Evolutionary conservation across 2,329 filamentous ascomycete species (phyloP).

Genomic region (Pseudofabraea citricarpa): DNA sequence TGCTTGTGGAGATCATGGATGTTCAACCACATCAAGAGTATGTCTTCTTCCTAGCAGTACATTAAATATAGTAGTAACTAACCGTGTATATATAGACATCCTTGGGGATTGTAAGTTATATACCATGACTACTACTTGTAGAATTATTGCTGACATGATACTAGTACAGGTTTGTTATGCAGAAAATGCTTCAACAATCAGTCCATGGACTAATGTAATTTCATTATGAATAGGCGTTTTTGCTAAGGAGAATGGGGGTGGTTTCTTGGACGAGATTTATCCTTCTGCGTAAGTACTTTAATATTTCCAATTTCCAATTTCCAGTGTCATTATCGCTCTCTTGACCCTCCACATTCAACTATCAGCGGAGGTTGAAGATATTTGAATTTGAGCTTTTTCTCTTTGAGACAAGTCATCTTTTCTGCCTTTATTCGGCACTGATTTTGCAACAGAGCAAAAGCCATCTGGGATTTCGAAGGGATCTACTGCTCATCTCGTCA

Average conservation of each 20-base stretch:
- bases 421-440: too few relatives aligned
- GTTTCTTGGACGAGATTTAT: constrained; percentile 84
- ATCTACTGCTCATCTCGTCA: constrained; percentile 82
- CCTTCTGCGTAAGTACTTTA: constrained; percentile 64
- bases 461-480: constrained; percentile 74
- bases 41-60: background rate
- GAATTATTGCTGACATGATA: constrained; percentile 5
- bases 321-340: too few relatives aligned
- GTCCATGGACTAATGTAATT: too few relatives aligned
- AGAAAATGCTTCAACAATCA: too few relatives aligned
- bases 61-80: too few relatives aligned
- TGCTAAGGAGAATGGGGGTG: constrained; percentile 74
- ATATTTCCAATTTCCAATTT: too few relatives aligned
- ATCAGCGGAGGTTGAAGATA: too few relatives aligned
- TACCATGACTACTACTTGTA: background rate
- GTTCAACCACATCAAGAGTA: constrained; percentile 77
- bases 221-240: constrained; percentile 48
- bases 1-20: constrained; percentile 83
- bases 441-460: constrained; percentile 48
- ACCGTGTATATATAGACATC: constrained; percentile 47
- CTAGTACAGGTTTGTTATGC: constrained; percentile 19
- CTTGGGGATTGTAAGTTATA: constrained; percentile 81
- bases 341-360: too few relatives aligned
- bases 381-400: too few relatives aligned
- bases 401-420: too few relatives aligned